A percentile compares a stretch with the other conserved stretches of the same genome.
These are phyloP conservation scores for Torulaspora pretoriensis DNA, from an alignment of 1,139 yeast genomes.

Conservation along the genomic window DNA sequence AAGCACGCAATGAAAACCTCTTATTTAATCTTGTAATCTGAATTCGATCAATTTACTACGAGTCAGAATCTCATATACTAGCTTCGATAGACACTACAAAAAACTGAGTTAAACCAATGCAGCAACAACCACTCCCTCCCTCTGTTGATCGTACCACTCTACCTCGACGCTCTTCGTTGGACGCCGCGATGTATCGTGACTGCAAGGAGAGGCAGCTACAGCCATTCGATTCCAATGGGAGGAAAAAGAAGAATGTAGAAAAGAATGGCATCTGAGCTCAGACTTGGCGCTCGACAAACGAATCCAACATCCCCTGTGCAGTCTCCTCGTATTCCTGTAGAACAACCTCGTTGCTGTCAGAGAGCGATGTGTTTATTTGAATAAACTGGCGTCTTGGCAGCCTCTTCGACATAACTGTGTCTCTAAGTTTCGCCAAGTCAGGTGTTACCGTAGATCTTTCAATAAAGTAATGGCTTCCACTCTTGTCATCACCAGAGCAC, in stretches of 20 bases:
- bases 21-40: not conserved
- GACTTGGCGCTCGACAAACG: constrained; percentile 60
- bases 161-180: constrained; percentile 1
- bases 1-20: not conserved
- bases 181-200: constrained; percentile 10
- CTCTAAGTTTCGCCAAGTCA: constrained; percentile 62
- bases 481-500: constrained; percentile 64
- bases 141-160: not conserved
- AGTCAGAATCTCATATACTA: not conserved
- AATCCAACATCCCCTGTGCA: constrained; percentile 72
- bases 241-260: not conserved
- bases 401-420: constrained; percentile 63
- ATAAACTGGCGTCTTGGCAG: constrained; percentile 79
- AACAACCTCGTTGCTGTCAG: constrained; percentile 44
- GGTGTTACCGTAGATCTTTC: constrained; percentile 64
- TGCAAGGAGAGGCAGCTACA: constrained; percentile 4
- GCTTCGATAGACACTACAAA: not conserved
- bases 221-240: not conserved
- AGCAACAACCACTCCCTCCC: not conserved
- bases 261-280: not conserved
- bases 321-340: constrained; percentile 70
- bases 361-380: constrained; percentile 62
- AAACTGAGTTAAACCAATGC: not conserved
- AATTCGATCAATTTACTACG: not conserved
- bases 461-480: constrained; percentile 59